Evolutionary conservation across 345 rosid species (phyloP), one percentile per base, ranked within the genome.

Genomic region (Brassica incana): DNA sequence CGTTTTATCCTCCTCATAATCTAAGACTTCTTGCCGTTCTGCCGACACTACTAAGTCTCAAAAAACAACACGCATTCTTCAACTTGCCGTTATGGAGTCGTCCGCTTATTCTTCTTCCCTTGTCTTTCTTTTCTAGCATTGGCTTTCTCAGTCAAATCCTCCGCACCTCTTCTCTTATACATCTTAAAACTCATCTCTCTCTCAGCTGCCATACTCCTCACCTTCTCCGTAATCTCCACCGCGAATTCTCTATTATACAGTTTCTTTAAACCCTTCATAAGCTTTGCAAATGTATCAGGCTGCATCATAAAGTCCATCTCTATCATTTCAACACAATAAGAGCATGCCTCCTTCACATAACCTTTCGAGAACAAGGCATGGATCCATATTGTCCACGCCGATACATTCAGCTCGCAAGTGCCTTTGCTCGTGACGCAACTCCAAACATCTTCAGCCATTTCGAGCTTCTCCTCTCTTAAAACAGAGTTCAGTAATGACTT

Each of bases 301-400:
- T 88, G 90, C 1, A 91, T 93, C 99, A 95, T 95, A 1, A 90
- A 15, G 68, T 90, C 93, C 59, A 87, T 86, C 61, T 93, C 99
- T 89, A 91, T 86, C 99, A 95, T 95, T 70, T 95, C 98, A 82
- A 95, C 61, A 81, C 97, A 91, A 86, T 87, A 91, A 0, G 81
- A 80, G 78, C 99, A 93, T 1, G 99, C 99, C 77, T 89, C 96
- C 78, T 93, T 93, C 73, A 89, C 93, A 78, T 88, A 88, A 63
- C 96, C 92, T 66, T 83, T 91, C 20, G 96, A 85, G 85, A 91
- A 91, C 80, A 95, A 84, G 8, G 92, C 89, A 62, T 95, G 99
- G 73, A 95, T 89, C 98, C 99, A 95, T 61, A 95, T 91, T 56
- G 94, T 95, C 98, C 98, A 95, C 0, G 87, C 85, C 82, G 74